phyloP scores from a whole-genome alignment of 441 rosid genomes.

The Corymbia citriodora region DNA sequence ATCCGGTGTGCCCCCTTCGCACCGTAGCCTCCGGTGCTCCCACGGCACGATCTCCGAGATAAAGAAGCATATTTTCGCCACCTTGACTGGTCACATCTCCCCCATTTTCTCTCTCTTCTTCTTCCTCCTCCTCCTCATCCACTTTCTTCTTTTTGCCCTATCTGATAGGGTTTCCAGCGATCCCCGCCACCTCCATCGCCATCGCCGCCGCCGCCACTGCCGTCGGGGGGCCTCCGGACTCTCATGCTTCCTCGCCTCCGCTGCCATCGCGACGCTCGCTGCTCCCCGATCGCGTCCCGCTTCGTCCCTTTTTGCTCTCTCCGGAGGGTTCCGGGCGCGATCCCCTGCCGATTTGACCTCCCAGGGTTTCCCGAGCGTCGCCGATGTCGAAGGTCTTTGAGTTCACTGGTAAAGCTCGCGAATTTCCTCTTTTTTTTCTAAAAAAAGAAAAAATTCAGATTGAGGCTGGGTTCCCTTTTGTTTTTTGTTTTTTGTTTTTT shows the following conservation, averaged over 20 bases:
- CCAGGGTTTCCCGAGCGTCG: constrained; percentile 34
- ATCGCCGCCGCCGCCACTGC: background rate
- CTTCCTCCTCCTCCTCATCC: background rate
- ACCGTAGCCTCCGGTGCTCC: background rate
- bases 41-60: background rate
- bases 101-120: background rate
- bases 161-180: constrained; percentile 47
- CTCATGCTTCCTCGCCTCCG: constrained; percentile 49
- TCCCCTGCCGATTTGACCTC: constrained; percentile 29
- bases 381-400: constrained; percentile 68
- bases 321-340: constrained; percentile 53
- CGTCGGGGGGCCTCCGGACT: constrained; percentile 13
- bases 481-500: background rate
- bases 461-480: background rate
- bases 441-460: background rate
- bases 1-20: background rate
- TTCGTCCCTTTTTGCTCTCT: constrained; percentile 60
- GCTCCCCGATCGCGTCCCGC: constrained; percentile 12
- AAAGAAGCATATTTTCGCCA: background rate
- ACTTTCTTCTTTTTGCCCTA: constrained; percentile 53
- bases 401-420: constrained; percentile 47
- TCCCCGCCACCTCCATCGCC: background rate
- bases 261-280: constrained; percentile 4
- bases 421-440: background rate
- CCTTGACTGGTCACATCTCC: background rate